Conservation (phyloP, 1,139 yeast species). For the Wickerhamomyces sp. region DNA sequence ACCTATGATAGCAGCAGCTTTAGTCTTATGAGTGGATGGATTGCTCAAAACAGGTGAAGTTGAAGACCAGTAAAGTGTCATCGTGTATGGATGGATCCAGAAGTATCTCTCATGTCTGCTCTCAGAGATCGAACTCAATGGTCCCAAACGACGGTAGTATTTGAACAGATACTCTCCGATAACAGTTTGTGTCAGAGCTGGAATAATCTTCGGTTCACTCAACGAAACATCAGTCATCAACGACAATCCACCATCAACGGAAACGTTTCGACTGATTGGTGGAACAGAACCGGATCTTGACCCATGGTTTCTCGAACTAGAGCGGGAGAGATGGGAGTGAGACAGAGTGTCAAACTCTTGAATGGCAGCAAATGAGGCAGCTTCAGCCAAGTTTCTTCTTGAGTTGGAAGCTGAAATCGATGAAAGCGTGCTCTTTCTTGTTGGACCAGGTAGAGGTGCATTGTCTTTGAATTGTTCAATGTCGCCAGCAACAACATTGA, state of each 20-base stretch:
- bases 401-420: conserved; percentile 20
- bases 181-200: conserved; percentile 86
- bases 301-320: conserved; percentile 16
- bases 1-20: conserved; percentile 75
- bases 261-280: conserved; percentile 14
- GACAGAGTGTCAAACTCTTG: conserved; percentile 22
- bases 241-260: conserved; percentile 36
- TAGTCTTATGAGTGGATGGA: conserved; percentile 59
- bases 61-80: conserved; percentile 87
- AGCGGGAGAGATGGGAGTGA: conserved; percentile 12
- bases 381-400: conserved; percentile 24
- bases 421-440: conserved; percentile 19
- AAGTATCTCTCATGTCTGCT: conserved; percentile 87
- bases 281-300: conserved; percentile 15
- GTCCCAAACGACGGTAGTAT: conserved; percentile 75
- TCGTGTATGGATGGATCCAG: conserved; percentile 94
- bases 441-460: conserved; percentile 3
- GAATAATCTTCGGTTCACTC: conserved; percentile 71
- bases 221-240: conserved; percentile 68
- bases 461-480: conserved; percentile 5
- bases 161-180: conserved; percentile 90
- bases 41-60: conserved; percentile 74
- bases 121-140: conserved; percentile 69
- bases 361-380: conserved; percentile 24
- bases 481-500: conserved; percentile 17